Evolutionary conservation across 164 flowering plant genomes (phyloP).

Genomic region (Stephania japonica): DNA sequence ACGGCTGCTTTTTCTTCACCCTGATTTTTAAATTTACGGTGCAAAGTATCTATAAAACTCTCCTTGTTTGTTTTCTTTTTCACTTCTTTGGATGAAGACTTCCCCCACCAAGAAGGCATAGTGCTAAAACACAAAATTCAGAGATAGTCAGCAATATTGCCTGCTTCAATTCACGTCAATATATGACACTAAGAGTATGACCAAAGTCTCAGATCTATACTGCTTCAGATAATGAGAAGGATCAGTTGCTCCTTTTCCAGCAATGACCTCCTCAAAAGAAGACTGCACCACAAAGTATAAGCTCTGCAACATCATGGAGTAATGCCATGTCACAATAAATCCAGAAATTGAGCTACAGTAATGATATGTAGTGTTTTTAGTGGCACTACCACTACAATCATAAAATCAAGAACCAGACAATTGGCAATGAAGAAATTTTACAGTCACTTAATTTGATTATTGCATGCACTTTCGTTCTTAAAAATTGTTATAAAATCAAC

Average conservation of each 20-base stretch:
- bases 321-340: not conserved
- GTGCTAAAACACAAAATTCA: constrained; percentile 4
- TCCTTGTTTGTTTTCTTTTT: constrained; percentile 79
- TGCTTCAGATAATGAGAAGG: constrained; percentile 8
- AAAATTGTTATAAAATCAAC: not conserved
- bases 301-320: not conserved
- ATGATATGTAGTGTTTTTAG: not conserved
- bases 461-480: not conserved
- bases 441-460: not conserved
- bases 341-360: not conserved
- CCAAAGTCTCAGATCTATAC: not conserved
- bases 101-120: constrained; percentile 76
- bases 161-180: not conserved
- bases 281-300: not conserved
- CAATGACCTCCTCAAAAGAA: constrained; percentile 9
- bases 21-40: constrained; percentile 50
- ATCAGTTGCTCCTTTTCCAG: constrained; percentile 4
- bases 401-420: not conserved
- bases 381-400: not conserved
- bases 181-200: not conserved
- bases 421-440: not conserved
- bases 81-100: constrained; percentile 79
- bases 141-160: not conserved
- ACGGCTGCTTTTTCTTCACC: constrained; percentile 49
- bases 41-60: constrained; percentile 59